Evolutionary conservation across 2,329 filamentous ascomycete genomes (phyloP).

Genomic region (Lomentospora prolificans): DNA sequence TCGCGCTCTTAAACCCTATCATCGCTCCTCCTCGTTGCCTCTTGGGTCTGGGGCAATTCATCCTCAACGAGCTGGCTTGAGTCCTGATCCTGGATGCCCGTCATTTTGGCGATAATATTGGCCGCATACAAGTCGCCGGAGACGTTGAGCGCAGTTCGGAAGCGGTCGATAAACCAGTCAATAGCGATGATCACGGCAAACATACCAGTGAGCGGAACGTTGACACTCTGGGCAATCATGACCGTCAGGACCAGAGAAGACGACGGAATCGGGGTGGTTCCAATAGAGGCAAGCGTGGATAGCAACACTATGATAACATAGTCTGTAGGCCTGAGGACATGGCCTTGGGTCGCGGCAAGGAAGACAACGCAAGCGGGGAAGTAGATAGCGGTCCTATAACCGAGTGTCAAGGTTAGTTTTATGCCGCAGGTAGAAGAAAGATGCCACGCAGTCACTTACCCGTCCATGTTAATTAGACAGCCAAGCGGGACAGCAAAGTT

Average conservation of each 20-base stretch:
- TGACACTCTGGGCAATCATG: conserved; percentile 38
- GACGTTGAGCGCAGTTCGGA: conserved; percentile 41
- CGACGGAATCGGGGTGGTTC: conserved; percentile 42
- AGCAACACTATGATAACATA: conserved; percentile 40
- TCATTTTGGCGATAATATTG: conserved; percentile 27
- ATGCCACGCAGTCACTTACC: conserved; percentile 18
- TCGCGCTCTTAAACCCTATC: not conserved
- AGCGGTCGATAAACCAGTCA: conserved; percentile 47
- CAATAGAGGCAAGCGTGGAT: conserved; percentile 41
- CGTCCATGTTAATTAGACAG: conserved; percentile 41
- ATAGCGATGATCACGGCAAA: conserved; percentile 43
- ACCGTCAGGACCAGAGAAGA: conserved; percentile 40
- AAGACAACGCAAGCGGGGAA: conserved; percentile 44
- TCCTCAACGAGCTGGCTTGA: not conserved
- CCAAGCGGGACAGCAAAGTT: conserved; percentile 39
- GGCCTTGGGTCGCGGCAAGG: conserved; percentile 39
- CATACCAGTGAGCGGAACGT: conserved; percentile 36
- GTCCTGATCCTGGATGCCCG: conserved; percentile 19
- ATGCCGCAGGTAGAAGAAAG: no score
- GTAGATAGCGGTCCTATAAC: conserved; percentile 38
- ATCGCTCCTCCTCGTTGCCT: not conserved
- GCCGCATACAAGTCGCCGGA: conserved; percentile 38
- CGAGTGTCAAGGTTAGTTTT: no score
- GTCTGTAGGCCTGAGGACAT: conserved; percentile 28
- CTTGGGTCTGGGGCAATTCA: not conserved